A percentile compares a stretch with the other conserved stretches of the same genome.
Conservation (phyloP, 768 basidiomycete species). For the Naganishia kalamii region DNA sequence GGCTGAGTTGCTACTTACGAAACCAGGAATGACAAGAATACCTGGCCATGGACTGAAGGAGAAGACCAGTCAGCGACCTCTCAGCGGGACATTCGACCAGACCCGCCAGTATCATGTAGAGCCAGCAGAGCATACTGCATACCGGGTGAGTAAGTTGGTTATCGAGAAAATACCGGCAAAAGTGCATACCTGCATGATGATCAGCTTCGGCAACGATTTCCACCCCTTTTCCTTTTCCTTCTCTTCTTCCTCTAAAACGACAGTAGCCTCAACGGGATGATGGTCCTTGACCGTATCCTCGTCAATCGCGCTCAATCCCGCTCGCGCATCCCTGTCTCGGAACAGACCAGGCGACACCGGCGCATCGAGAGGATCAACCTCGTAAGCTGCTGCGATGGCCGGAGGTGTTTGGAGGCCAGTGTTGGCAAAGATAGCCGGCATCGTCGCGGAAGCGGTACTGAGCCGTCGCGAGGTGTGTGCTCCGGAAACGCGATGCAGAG, state of each 20-base stretch:
- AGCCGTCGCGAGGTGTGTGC: slow-evolving; percentile 30
- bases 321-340: slow-evolving; percentile 1
- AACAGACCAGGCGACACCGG: neutral
- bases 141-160: neutral
- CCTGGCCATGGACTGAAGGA: slow-evolving; percentile 66
- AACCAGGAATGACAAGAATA: slow-evolving; percentile 85
- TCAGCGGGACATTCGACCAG: neutral
- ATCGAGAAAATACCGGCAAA: neutral
- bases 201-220: slow-evolving; percentile 68
- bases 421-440: slow-evolving; percentile 76
- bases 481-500: neutral
- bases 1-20: slow-evolving; percentile 54
- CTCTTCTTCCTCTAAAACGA: slow-evolving; percentile 31
- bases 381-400: slow-evolving; percentile 52
- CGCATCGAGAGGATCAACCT: slow-evolving; percentile 29
- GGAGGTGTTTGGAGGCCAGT: slow-evolving; percentile 72
- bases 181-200: slow-evolving; percentile 62
- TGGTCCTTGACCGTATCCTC: slow-evolving; percentile 46
- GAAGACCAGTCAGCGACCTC: slow-evolving; percentile 35
- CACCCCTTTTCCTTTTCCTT: slow-evolving; percentile 52
- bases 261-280: neutral
- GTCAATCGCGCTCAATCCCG: slow-evolving; percentile 33
- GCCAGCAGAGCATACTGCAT: slow-evolving; percentile 26
- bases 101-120: slow-evolving; percentile 11
- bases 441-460: slow-evolving; percentile 42